Base-by-base conservation (phyloP, 345 rosid species). In the Populus pruinosa region DNA sequence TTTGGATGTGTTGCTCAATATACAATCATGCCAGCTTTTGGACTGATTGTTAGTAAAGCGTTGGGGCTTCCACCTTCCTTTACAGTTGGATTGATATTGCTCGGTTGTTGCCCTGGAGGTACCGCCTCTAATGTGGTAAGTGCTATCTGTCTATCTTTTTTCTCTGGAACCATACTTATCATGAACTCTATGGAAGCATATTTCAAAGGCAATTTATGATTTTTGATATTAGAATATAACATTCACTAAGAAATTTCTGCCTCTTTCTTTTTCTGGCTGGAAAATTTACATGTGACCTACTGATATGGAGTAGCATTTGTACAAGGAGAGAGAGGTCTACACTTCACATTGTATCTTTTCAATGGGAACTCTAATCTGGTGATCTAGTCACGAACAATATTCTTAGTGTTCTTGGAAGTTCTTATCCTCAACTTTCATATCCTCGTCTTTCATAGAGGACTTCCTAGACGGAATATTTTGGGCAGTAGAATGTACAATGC, bases 71-170 rank as follows among this genome's bases (percentile, higher is more conserved):
- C 89, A 67, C 88, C 92, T 64, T 77, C 89, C 47, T 87, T 91
- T 74, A 87, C 94, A 13, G 91, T 89, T 77, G 94, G 94, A 71
- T 80, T 91, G 77, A 88, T 89, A 72, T 76, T 91, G 82, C 89
- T 91, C 35, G 74, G 83, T 50, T 89, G 90, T 76, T 88, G 94
- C 69, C 94, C 94, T 56, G 92, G 90, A 31, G 94, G 92, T 62
- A 87, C 92, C 5, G 92, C 94, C 43, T 91, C 92, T 53, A 91
- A 89, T 77, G 94, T 91, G 92, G 91, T 91, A 86, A 86, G 88
- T 63, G 27, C 79, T 41, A 65, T 67, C 71, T 56, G 25, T 39
- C 38, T 67, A 49, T 76, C 39, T 53, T 27, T 25, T 14, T 70
- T 70, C 53, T 69, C 64, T 23, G 41, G 17, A 20, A 56, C 55